These are phyloP conservation scores for Cinnamomum micranthum DNA, from an alignment of 164 flowering plant species.

Conservation along the genomic window DNA sequence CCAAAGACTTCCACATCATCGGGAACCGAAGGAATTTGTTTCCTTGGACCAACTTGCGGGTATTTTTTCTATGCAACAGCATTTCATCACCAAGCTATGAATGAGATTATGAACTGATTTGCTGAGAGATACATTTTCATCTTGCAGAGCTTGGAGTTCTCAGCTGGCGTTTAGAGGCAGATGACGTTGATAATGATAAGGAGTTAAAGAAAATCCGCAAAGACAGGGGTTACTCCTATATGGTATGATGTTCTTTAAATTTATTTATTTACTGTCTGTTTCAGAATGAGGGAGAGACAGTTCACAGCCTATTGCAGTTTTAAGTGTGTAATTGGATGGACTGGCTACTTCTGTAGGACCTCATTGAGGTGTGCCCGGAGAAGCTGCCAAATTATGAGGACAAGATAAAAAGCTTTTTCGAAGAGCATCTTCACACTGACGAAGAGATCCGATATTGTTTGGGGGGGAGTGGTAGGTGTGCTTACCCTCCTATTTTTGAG, in stretches of 20 bases:
- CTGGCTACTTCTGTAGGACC: slow-evolving; percentile 48
- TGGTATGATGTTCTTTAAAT: slow-evolving; percentile 28
- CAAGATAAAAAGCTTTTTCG: slow-evolving; percentile 86
- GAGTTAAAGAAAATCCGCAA: slow-evolving; percentile 88
- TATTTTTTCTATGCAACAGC: slow-evolving; percentile 11
- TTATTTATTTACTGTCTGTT: not conserved
- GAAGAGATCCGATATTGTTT: slow-evolving; percentile 97
- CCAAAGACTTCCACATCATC: slow-evolving; percentile 93
- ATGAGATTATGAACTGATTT: not conserved
- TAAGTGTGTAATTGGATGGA: not conserved
- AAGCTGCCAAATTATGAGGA: slow-evolving; percentile 93
- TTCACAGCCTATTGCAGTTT: too few species aligned
- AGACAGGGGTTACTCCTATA: slow-evolving; percentile 79
- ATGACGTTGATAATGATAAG: slow-evolving; percentile 84
- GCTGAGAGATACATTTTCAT: slow-evolving; percentile 2
- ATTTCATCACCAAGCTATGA: not conserved
- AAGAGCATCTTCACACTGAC: slow-evolving; percentile 98
- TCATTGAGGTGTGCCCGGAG: slow-evolving; percentile 86
- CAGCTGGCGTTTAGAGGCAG: slow-evolving; percentile 93
- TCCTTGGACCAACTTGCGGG: slow-evolving; percentile 79
- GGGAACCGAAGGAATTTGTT: slow-evolving; percentile 71
- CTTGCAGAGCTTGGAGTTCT: slow-evolving; percentile 82
- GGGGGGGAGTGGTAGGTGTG: slow-evolving; percentile 84
- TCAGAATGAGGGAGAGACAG: not conserved
- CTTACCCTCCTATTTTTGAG: slow-evolving; percentile 1